A percentile compares a stretch with the other conserved stretches of the same genome.
phyloP scores from a whole-genome alignment of 2,329 filamentous ascomycete genomes.

The Claviceps sorghi region DNA sequence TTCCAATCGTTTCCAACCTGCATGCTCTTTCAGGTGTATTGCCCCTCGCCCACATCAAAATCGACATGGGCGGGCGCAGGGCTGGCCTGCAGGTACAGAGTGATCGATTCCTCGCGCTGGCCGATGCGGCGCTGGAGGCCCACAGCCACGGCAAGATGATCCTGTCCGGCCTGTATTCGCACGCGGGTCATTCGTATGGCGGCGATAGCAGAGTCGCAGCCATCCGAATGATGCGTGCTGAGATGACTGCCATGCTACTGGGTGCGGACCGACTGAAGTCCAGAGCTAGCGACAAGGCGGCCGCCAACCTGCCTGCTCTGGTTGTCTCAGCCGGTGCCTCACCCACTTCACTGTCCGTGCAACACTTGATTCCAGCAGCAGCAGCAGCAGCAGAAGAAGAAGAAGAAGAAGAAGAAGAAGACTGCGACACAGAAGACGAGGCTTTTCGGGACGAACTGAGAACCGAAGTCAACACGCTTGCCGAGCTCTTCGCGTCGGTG shows the following conservation, averaged over 20 bases:
- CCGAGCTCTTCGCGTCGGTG: slow-evolving; percentile 12
- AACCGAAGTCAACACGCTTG: slow-evolving; percentile 9
- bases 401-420: background rate
- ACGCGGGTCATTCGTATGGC: slow-evolving; percentile 58
- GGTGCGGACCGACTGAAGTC: slow-evolving; percentile 11
- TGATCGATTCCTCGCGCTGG: slow-evolving; percentile 32
- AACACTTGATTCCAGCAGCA: slow-evolving; percentile 10
- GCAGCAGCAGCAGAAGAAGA: slow-evolving; percentile 4
- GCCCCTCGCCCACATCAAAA: slow-evolving; percentile 52
- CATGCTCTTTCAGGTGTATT: slow-evolving; percentile 27
- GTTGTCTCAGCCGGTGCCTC: slow-evolving; percentile 59
- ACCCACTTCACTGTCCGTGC: slow-evolving; percentile 41
- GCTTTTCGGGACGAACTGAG: slow-evolving; percentile 8
- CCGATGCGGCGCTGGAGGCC: slow-evolving; percentile 21
- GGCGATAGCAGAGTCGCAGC: slow-evolving; percentile 18
- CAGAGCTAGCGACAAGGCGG: slow-evolving; percentile 8
- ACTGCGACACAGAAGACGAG: background rate
- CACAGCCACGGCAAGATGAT: slow-evolving; percentile 15
- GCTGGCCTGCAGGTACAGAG: slow-evolving; percentile 46
- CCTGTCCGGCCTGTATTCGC: slow-evolving; percentile 55
- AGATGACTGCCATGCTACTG: slow-evolving; percentile 16
- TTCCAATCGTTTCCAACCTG: slow-evolving; percentile 31
- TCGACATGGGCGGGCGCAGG: slow-evolving; percentile 59
- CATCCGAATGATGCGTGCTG: slow-evolving; percentile 16
- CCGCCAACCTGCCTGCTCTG: slow-evolving; percentile 9